phyloP scores from a whole-genome alignment of 148 eudicot species.

The Camellia sinensis region DNA sequence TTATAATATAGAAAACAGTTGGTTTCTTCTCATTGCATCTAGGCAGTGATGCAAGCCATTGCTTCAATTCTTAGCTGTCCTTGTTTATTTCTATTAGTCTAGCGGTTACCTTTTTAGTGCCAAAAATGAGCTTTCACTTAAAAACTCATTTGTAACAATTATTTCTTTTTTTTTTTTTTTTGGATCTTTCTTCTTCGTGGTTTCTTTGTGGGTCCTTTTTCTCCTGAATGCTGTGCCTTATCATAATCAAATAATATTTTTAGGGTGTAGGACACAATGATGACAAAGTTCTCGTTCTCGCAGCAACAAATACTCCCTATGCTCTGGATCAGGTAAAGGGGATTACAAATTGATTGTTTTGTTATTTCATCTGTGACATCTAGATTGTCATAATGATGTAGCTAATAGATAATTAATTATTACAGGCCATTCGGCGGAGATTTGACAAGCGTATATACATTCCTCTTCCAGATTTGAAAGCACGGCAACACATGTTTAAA shows the following conservation, averaged over 20 bases:
- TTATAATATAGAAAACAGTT: not conserved
- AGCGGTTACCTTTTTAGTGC: not conserved
- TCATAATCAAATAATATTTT: not conserved
- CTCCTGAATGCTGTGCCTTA: not conserved
- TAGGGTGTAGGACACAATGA: constrained; percentile 97
- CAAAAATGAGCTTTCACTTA: not conserved
- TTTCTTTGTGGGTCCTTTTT: not conserved
- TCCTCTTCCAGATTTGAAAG: constrained; percentile 92
- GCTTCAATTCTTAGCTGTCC: not conserved
- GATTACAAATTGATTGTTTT: not conserved
- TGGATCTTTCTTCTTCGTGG: not conserved
- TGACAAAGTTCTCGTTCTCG: constrained; percentile 96
- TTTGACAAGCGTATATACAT: constrained; percentile 98
- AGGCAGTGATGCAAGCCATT: not conserved
- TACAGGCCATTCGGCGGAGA: constrained; percentile 87
- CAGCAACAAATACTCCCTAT: constrained; percentile 96
- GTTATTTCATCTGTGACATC: not conserved
- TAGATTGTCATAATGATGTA: not conserved
- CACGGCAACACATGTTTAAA: constrained; percentile 96
- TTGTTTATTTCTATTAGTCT: not conserved
- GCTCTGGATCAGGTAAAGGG: constrained; percentile 82
- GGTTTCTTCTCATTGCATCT: not conserved
- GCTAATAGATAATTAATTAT: constrained; percentile 14
- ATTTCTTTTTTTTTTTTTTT: not conserved
- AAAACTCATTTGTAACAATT: not conserved